Evolutionary conservation across 305 asterid species (phyloP).

Genomic region (Fraxinus ornus): DNA sequence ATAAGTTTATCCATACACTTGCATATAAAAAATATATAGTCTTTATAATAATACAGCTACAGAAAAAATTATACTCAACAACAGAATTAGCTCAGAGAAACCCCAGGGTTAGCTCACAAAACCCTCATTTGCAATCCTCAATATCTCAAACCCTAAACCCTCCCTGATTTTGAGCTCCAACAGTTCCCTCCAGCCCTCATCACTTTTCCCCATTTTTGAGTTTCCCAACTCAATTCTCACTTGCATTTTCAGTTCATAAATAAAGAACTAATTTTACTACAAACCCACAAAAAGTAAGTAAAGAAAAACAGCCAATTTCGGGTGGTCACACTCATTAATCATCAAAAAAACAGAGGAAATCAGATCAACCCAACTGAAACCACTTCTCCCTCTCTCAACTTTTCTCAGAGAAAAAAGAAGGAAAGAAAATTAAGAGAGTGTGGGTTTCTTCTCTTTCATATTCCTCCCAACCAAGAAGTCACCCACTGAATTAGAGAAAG

Average conservation of each 20-base stretch:
- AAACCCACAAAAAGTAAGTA: conserved; percentile 17
- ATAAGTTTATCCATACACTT: conserved; percentile 44
- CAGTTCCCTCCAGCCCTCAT: conserved; percentile 23
- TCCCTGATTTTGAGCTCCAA: conserved; percentile 22
- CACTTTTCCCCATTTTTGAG: conserved; percentile 24
- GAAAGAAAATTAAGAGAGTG: conserved; percentile 30
- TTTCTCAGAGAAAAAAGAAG: conserved; percentile 9
- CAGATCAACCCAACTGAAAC: conserved; percentile 29
- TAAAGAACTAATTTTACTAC: conserved; percentile 17
- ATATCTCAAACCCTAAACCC: conserved; percentile 37
- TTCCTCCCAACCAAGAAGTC: conserved; percentile 83
- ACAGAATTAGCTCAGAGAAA: conserved; percentile 19
- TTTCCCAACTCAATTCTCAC: conserved; percentile 28
- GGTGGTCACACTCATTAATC: conserved; percentile 15
- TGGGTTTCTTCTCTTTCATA: conserved; percentile 47
- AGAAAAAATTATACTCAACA: conserved; percentile 8
- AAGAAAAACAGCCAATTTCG: conserved; percentile 12
- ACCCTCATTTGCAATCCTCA: conserved; percentile 35
- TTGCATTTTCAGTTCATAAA: conserved; percentile 28
- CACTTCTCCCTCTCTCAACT: conserved; percentile 26
- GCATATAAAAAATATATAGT: conserved; percentile 20
- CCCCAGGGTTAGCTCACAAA: conserved; percentile 39
- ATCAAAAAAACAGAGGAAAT: conserved; percentile 15
- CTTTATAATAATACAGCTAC: conserved; percentile 26
- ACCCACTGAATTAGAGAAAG: conserved; percentile 30